Evolutionary conservation across 139 green algal genomes (phyloP), one percentile per base, ranked within the genome.

Genomic region (Micractinium sp.): DNA sequence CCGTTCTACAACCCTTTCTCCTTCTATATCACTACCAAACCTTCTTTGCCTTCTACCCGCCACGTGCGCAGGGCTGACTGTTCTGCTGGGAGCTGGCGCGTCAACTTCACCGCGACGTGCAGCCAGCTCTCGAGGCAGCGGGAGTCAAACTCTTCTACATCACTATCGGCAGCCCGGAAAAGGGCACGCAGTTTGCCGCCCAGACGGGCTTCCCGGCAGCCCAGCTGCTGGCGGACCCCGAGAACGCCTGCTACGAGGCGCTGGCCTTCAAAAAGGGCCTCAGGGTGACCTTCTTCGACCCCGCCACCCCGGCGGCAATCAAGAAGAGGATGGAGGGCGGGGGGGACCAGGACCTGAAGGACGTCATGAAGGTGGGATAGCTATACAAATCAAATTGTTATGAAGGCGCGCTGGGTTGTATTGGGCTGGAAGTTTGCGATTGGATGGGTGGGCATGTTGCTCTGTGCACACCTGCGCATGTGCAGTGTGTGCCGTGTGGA

Each of bases 181-280:
- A 96, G 0, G 93, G 90, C 20, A 86, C 91, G 13, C 91, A 97
- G 41, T 98, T 98, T 93, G 90, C 86, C 2, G 88, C 94, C 56
- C 91, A 93, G 22, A 98, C 95, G 0, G 93, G 86, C 27, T 97
- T 97, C 77, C 94, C 95, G 0, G 69, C 91, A 1, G 92, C 95
- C 31, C 89, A 90, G 74, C 87, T 98, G 35, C 94, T 97, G 85
- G 95, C 94, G 1, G 96, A 98, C 90, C 95, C 95, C 3, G 90
- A 94, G 0, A 97, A 94, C 82, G 41, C 82, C 7, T 93, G 92
- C 12, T 98, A 98, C 81, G 91, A 95, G 35, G 94, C 95, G 1
- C 92, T 98, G 29, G 91, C 87, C 38, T 94, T 98, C 56, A 88
- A 93, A n/a, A 94, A 94, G n/a, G 93, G 92, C 41, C 71, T 94